A percentile compares a stretch with the other conserved stretches of the same genome.
phyloP scores from a whole-genome alignment of 2,329 filamentous ascomycete species.

The Chrysoporthe cubensis region DNA sequence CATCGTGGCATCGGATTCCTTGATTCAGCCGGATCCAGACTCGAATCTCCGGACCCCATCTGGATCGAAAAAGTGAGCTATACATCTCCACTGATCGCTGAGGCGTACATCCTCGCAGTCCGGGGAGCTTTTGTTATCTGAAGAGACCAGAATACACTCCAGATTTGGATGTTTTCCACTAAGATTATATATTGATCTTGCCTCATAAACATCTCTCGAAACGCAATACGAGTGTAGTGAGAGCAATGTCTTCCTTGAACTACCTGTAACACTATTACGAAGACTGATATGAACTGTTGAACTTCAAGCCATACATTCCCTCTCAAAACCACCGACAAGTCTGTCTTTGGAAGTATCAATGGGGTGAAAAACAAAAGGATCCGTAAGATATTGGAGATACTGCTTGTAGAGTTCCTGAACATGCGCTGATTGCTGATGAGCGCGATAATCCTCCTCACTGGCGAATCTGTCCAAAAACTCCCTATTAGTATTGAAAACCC shows the following conservation, averaged over 20 bases:
- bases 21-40: too few species aligned
- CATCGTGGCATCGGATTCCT: too few species aligned
- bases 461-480: slow-evolving; percentile 9
- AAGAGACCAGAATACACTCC: background rate
- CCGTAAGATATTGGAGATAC: slow-evolving; percentile 19
- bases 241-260: too few species aligned
- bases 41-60: background rate
- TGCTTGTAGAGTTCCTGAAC: slow-evolving; percentile 16
- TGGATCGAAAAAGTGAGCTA: slow-evolving; percentile 16
- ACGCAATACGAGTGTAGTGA: too few species aligned
- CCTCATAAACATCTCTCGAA: too few species aligned
- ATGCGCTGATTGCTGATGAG: slow-evolving; percentile 17
- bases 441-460: slow-evolving; percentile 14
- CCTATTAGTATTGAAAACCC: background rate
- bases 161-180: too few species aligned
- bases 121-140: background rate
- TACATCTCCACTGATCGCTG: background rate
- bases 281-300: too few species aligned
- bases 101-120: background rate
- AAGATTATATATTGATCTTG: too few species aligned
- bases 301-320: background rate
- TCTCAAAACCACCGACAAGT: slow-evolving; percentile 17
- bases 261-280: too few species aligned
- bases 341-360: slow-evolving; percentile 6
- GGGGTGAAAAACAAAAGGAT: slow-evolving; percentile 13